Base-by-base conservation (phyloP, 1,284 basidiomycete genomes). In the Irpex rosettiformis region DNA sequence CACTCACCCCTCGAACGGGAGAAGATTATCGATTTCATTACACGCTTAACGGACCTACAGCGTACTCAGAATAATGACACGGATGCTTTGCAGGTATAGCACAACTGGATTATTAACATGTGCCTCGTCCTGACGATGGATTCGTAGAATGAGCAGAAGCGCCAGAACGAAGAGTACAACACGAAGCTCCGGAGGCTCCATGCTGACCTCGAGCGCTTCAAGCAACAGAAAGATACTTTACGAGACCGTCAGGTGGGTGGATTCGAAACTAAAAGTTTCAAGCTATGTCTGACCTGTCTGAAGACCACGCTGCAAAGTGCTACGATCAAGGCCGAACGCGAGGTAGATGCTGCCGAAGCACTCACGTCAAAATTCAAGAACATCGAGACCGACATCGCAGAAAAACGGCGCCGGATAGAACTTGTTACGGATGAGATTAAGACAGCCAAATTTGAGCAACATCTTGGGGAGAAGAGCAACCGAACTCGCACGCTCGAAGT, bases 1-100 rank as follows among this genome's bases (percentile, higher is more conserved):
- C 76, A 80, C 47, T 78, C 82, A 1, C 84, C 85, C 1, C 77
- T 93, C 24, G 84, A 84, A 55, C 79, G 84, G 54, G 82, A 85
- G 24, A 81, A 88, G 67, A 80, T 94, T 29, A 69, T 79, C 11
- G 86, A 91, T 33, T 95, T 96, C 67, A 78, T 84, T 25, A 72
- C 79, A 6, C 79, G 80, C 57, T 72, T 94, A 5, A 74, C 74
- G 10, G 84, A 87, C n/a, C 69, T 84, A 13, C 80, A 84, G 62
- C 77, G 79, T 43, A 79, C 77, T 56, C 84, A 86, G 62, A 80
- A 75, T 21, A 64, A 70, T 18, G 81, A 85, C 55, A 77, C 83
- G 7, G 85, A 89, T 61, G 79, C 75, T 61, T 67, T 89, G 24
- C 86, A 89, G 77, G 88, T 88, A 61, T 5, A n/a, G 68, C 58